Base-by-base conservation (phyloP, 257 asterid genomes). In the Voacanga thouarsii region DNA sequence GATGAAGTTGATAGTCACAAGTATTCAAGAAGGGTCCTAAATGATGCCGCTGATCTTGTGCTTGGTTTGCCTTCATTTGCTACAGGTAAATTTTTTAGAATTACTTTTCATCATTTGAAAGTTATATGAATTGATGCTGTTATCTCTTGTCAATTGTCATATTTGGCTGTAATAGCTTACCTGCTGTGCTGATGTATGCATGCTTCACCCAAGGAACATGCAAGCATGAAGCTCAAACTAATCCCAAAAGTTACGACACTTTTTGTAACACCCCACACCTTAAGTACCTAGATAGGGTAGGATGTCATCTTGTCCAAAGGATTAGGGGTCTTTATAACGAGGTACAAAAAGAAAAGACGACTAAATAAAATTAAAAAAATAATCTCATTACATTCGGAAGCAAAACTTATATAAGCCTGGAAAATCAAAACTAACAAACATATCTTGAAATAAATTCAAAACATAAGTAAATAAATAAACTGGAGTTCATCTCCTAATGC, bases 21-120 rank as follows among this genome's bases (percentile, higher is more conserved):
- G 80, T 95, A 95, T 87, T 93, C 99, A 78, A 89, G 99, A 86
- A 90, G 99, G 83, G 97, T 91, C 86, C 86, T 92, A 61, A 91
- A 93, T 88, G 99, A 93, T 83, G 97, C 99, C 67, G 87, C 94
- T 78, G 98, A 93, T 85, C 91, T 95, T 84, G 94, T 87, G 59
- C 82, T 89, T 53, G 91, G 84, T 82, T 85, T 95, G 90, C 94
- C 98, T 65, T 86, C 97, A 55, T 93, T 95, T 87, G 85, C 90
- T 65, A 89, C 99, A 66, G 98, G 99, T 92, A 83, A 79, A 85
- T 76, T 69, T 64, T 72, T 24, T 69, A 33, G 30, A 0, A 26
- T 9, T 75, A 65, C 57, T 30, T 28, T 4, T 72, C 39, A 49
- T 12, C 53, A 26, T 18, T 26, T 65, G 63, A 7, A 28, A 55